Conservation (phyloP, 306 rosid species). For the Cercis canadensis region DNA sequence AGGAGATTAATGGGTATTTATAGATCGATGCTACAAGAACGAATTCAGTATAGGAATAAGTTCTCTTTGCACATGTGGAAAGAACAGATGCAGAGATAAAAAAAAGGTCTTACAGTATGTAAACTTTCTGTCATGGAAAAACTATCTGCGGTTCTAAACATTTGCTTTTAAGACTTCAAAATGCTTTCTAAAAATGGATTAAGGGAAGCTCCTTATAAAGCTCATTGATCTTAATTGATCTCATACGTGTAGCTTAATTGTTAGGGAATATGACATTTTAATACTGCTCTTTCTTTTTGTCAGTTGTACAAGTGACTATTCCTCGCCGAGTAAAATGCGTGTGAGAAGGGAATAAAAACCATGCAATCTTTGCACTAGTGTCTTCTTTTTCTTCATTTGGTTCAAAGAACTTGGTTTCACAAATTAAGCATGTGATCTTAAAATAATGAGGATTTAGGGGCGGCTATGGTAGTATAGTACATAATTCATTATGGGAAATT, state of each 20-base stretch:
- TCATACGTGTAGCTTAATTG: not conserved
- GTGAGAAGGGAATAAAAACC: conserved; percentile 27
- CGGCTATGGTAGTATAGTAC: no score
- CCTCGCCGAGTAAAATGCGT: conserved; percentile 28
- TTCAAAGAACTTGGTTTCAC: no score
- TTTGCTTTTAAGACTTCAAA: conserved; percentile 22
- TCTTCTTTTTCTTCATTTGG: no score
- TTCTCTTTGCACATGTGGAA: not conserved
- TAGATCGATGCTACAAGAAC: not conserved
- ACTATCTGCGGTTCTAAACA: conserved; percentile 31
- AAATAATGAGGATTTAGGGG: no score
- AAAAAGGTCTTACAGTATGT: no score
- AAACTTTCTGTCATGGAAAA: not conserved
- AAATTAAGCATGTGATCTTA: no score
- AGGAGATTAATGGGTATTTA: conserved; percentile 33
- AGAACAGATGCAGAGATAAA: not conserved
- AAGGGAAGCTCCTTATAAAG: not conserved
- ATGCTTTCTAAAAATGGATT: not conserved
- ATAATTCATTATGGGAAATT: no score
- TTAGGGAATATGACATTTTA: not conserved
- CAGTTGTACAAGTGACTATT: not conserved
- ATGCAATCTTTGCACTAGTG: not conserved
- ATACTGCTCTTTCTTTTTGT: not conserved
- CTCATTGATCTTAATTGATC: not conserved
- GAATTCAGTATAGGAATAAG: conserved; percentile 13